Base-by-base conservation (phyloP, 2,329 filamentous ascomycete genomes). In the Botrytis squamosa region DNA sequence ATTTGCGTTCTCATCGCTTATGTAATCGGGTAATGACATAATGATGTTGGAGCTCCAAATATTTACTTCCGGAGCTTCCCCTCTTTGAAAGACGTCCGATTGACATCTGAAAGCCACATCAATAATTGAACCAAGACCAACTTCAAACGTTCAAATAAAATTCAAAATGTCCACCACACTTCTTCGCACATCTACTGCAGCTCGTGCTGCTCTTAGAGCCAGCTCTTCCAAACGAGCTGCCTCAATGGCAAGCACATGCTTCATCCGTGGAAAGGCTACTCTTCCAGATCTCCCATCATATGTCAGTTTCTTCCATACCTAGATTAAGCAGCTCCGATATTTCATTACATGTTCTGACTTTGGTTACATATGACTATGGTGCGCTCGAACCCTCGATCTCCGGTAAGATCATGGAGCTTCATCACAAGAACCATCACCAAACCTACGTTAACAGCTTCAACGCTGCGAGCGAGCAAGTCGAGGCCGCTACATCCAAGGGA, bases 341-440 rank as follows among this genome's bases (percentile, higher is more conserved):
- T 29, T 9, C 20, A 33, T 29, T 4, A 52, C 3, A 49, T 60
- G 14, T 49, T 33, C 65, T 76, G 69, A 77, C 70, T 38, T 5
- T 7, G 6, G 22, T 29, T 33, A 49, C 78, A 97, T 95, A 98
- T 83, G 96, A 98, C 88, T 99, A 98, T 84, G 93, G 92, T 82
- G 96, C 95, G 70, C 94, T 99, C 80, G 96, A 99, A 86, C 89
- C 89, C 69, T 82, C 87, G 81, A 90, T 97, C 85, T 95, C 92
- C 67, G 92, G 92, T 83, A 90, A 96, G 85, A 97, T 97, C 86
- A 97, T 97, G 95, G 93, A 97, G 86, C 89, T 97, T 64, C 95
- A 97, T 88, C 93, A 97, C 89, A 91, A 89, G 85, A 95, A 94
- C 85, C 94, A 97, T 88, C 95, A 97, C 87, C 91, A 95, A 84